Percentiles rank a stretch among this genome's conserved stretches.
Evolutionary conservation across 495 filamentous ascomycete genomes (phyloP).

Genomic region (Peziza echinospora): DNA sequence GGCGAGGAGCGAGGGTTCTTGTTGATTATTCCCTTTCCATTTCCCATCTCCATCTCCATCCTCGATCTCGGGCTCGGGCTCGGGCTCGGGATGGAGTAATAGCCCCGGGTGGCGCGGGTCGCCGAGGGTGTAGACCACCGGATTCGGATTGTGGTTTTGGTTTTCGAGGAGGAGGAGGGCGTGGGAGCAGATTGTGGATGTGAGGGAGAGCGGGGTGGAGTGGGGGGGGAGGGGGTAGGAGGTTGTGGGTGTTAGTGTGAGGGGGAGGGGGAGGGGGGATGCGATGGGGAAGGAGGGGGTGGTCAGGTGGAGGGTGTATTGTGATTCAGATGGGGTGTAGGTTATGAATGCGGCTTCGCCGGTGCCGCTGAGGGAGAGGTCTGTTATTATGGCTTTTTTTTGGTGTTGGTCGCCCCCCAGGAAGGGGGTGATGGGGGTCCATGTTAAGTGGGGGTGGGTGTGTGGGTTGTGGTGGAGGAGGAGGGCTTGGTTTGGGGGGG

Average conservation of each 20-base stretch:
- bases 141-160: not conserved
- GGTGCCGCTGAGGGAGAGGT: too few relatives aligned
- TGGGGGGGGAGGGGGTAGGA: slow-evolving; percentile 1
- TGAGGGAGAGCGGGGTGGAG: not conserved
- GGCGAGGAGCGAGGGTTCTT: slow-evolving; percentile 1
- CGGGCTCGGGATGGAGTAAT: slow-evolving; percentile 1
- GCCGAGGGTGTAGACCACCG: slow-evolving; percentile 10
- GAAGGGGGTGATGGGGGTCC: slow-evolving; percentile 1
- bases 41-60: too few relatives aligned
- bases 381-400: too few relatives aligned
- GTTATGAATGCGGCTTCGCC: too few relatives aligned
- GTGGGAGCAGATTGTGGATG: too few relatives aligned
- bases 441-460: not conserved
- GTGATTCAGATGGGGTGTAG: too few relatives aligned
- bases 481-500: slow-evolving; percentile 1
- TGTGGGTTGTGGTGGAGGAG: slow-evolving; percentile 3
- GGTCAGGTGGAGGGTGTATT: not conserved
- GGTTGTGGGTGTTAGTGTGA: not conserved
- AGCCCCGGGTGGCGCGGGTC: slow-evolving; percentile 10
- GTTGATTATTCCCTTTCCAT: too few relatives aligned
- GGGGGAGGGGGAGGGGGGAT: slow-evolving; percentile 7
- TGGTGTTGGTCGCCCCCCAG: too few relatives aligned
- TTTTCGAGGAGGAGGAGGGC: not conserved
- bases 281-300: slow-evolving; percentile 3
- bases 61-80: too few relatives aligned